phyloP scores from a whole-genome alignment of 495 filamentous ascomycete genomes.

The Podospora bellae-mahoneyi region DNA sequence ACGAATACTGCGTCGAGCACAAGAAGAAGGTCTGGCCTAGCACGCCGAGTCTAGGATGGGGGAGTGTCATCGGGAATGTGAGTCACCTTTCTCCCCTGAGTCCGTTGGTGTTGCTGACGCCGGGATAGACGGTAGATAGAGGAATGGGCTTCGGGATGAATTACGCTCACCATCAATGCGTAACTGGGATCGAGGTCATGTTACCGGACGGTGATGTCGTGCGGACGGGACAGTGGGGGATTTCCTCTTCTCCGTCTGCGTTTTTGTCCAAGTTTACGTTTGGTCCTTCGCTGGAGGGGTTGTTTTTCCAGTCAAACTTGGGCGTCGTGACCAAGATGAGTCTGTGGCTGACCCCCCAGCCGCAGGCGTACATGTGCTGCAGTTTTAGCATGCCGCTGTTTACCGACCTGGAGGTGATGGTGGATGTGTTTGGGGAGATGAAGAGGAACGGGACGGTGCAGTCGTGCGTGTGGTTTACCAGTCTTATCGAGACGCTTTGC shows the following conservation, averaged over 20 bases:
- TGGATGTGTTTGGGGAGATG: constrained; percentile 40
- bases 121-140: constrained; percentile 39
- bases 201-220: constrained; percentile 47
- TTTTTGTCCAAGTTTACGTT: constrained; percentile 48
- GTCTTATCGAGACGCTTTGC: constrained; percentile 47
- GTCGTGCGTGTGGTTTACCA: constrained; percentile 44
- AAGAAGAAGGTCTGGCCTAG: constrained; percentile 54
- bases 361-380: constrained; percentile 50
- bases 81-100: not conserved
- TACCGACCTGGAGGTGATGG: constrained; percentile 44
- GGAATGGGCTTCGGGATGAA: constrained; percentile 46
- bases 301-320: constrained; percentile 50
- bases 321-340: constrained; percentile 51
- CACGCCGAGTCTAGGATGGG: constrained; percentile 55
- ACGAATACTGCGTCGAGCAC: constrained; percentile 47
- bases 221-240: constrained; percentile 50
- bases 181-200: constrained; percentile 50
- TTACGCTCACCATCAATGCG: constrained; percentile 48
- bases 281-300: constrained; percentile 47
- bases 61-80: constrained; percentile 55
- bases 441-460: constrained; percentile 37
- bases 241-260: constrained; percentile 40
- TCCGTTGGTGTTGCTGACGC: not conserved
- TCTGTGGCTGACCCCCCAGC: constrained; percentile 46
- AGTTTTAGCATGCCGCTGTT: constrained; percentile 46